phyloP scores from a whole-genome alignment of 805 yeast species.

The Myxozyma melibiosi region DNA sequence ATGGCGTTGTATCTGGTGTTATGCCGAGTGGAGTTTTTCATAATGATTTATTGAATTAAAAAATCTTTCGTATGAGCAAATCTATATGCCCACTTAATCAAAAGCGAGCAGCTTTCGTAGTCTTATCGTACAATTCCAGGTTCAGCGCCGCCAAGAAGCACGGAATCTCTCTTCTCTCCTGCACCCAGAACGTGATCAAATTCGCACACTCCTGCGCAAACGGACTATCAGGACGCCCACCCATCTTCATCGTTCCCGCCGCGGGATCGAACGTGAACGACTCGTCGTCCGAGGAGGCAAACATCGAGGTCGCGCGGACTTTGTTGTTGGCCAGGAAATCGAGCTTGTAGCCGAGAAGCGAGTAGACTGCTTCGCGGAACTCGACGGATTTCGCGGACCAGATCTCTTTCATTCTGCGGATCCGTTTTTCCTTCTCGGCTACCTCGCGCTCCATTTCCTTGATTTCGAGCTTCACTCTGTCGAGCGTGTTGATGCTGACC shows the following conservation, averaged over 20 bases:
- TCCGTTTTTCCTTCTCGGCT: slow-evolving; percentile 54
- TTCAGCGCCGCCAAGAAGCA: slow-evolving; percentile 77
- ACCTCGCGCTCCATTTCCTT: slow-evolving; percentile 51
- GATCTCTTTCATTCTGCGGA: slow-evolving; percentile 47
- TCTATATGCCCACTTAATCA: neutral
- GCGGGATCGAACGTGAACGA: slow-evolving; percentile 61
- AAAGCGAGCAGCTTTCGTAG: slow-evolving; percentile 33
- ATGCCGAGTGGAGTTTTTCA: no score
- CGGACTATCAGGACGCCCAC: slow-evolving; percentile 40
- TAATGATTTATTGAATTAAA: neutral
- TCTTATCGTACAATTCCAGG: slow-evolving; percentile 60
- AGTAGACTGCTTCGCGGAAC: slow-evolving; percentile 65
- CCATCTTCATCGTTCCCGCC: slow-evolving; percentile 57
- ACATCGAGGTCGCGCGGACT: slow-evolving; percentile 57
- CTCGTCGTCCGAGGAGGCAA: slow-evolving; percentile 45
- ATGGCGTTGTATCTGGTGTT: no score
- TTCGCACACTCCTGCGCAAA: slow-evolving; percentile 49
- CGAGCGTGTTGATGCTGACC: slow-evolving; percentile 66
- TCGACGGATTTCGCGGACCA: slow-evolving; percentile 64
- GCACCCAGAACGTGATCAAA: slow-evolving; percentile 66
- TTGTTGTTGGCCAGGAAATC: slow-evolving; percentile 64
- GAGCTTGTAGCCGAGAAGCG: slow-evolving; percentile 70
- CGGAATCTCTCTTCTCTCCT: slow-evolving; percentile 68
- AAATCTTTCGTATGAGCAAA: neutral
- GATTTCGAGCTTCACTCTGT: slow-evolving; percentile 60